These are phyloP conservation scores for Podospora fimiseda DNA, from an alignment of 495 filamentous ascomycete genomes.

Conservation along the genomic window DNA sequence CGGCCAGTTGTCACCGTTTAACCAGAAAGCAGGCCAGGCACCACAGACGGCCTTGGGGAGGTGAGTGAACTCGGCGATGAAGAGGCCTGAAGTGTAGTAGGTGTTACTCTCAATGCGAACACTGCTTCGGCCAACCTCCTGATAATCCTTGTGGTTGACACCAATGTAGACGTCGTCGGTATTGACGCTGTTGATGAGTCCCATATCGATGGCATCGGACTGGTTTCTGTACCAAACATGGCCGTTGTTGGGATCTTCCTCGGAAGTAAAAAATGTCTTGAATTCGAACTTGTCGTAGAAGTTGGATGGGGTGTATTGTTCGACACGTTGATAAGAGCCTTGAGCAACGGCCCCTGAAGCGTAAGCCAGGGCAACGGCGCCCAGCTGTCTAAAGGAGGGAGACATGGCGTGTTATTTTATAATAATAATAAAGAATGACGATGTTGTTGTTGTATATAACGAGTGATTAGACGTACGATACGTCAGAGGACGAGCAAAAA, in stretches of 20 bases:
- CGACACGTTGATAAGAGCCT: slow-evolving; percentile 34
- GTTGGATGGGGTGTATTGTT: slow-evolving; percentile 41
- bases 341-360: slow-evolving; percentile 26
- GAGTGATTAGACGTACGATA: slow-evolving; percentile 39
- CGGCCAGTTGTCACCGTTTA: slow-evolving; percentile 71
- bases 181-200: slow-evolving; percentile 47
- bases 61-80: slow-evolving; percentile 65
- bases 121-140: slow-evolving; percentile 50
- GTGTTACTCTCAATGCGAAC: slow-evolving; percentile 63
- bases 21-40: slow-evolving; percentile 59
- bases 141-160: slow-evolving; percentile 32
- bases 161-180: slow-evolving; percentile 42
- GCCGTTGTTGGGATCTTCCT: slow-evolving; percentile 57
- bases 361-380: slow-evolving; percentile 33
- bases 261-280: slow-evolving; percentile 22
- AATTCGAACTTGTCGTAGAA: slow-evolving; percentile 52
- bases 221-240: slow-evolving; percentile 58
- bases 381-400: slow-evolving; percentile 36
- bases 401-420: slow-evolving; percentile 30
- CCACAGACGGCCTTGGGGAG: slow-evolving; percentile 64
- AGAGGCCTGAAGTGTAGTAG: slow-evolving; percentile 59
- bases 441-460: slow-evolving; percentile 12
- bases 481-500: slow-evolving; percentile 41
- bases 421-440: slow-evolving; percentile 16
- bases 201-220: slow-evolving; percentile 42